phyloP scores from a whole-genome alignment of 2,329 filamentous ascomycete genomes.

The Cryphonectria naterciae region DNA sequence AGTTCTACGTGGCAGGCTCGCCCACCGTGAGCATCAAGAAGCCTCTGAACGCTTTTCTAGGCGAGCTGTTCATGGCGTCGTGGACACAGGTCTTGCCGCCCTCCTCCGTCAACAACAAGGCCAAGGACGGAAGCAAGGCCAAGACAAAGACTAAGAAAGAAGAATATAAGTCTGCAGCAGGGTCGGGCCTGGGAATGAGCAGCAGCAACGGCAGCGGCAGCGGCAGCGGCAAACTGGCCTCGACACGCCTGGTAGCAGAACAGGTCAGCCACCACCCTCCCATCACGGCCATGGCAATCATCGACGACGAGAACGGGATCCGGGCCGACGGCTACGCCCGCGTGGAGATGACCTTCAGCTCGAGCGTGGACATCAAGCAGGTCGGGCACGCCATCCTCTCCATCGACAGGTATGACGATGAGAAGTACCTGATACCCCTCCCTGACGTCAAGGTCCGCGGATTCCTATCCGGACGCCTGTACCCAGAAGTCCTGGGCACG shows the following conservation, averaged over 20 bases:
- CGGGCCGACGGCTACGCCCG: conserved; percentile 55
- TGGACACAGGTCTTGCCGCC: conserved; percentile 38
- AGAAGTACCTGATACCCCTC: conserved; percentile 54
- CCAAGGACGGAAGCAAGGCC: background rate
- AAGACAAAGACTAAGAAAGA: background rate
- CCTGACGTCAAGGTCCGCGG: conserved; percentile 54
- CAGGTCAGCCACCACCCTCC: conserved; percentile 59
- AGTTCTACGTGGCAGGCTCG: conserved; percentile 52
- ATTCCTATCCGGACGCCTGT: conserved; percentile 50
- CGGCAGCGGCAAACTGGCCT: conserved; percentile 38
- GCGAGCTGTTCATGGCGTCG: conserved; percentile 52
- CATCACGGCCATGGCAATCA: conserved; percentile 56
- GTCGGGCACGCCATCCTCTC: conserved; percentile 54
- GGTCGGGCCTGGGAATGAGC: conserved; percentile 23
- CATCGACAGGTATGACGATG: conserved; percentile 51
- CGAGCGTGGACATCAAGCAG: conserved; percentile 54
- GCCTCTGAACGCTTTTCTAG: conserved; percentile 57
- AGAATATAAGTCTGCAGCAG: background rate
- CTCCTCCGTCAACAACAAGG: conserved; percentile 29
- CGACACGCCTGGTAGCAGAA: conserved; percentile 46
- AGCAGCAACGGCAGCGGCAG: conserved; percentile 38
- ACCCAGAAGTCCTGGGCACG: conserved; percentile 52
- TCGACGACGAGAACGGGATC: conserved; percentile 47
- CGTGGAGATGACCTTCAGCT: conserved; percentile 56
- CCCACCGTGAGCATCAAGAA: conserved; percentile 55